phyloP scores from a whole-genome alignment of 2,329 filamentous ascomycete genomes.

The Plenodomus lindquistii region DNA sequence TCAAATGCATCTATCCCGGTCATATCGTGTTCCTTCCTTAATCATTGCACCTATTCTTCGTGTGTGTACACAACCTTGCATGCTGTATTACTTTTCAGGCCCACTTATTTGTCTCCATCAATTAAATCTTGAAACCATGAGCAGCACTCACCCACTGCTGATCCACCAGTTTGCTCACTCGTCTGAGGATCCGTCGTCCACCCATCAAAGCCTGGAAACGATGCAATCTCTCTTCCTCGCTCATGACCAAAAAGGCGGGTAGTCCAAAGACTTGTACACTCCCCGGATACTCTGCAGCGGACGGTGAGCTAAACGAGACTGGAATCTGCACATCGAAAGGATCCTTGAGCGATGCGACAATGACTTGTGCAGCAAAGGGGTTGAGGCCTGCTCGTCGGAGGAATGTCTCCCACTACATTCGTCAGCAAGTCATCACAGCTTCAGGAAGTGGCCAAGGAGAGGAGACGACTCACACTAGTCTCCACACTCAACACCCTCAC shows the following conservation, averaged over 20 bases:
- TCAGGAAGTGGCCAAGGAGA: no score
- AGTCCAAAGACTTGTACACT: constrained; percentile 47
- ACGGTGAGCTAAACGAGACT: constrained; percentile 4
- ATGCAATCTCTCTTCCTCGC: constrained; percentile 51
- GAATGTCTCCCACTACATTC: constrained; percentile 64
- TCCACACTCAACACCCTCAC: constrained; percentile 58
- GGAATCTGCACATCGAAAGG: constrained; percentile 14
- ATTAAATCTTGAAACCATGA: constrained; percentile 33
- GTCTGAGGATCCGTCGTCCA: constrained; percentile 56
- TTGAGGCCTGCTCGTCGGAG: constrained; percentile 70
- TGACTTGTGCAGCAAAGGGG: constrained; percentile 69
- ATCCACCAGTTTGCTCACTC: constrained; percentile 59
- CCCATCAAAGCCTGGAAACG: constrained; percentile 60
- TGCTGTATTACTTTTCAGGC: no score
- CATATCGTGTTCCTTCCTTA: no score
- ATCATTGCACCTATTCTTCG: no score
- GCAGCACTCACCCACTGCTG: constrained; percentile 51
- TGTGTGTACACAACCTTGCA: no score
- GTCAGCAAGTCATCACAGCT: constrained; percentile 3
- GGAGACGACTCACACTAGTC: constrained; percentile 48
- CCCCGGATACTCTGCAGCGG: neutral
- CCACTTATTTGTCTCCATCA: no score
- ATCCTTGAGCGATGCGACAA: constrained; percentile 52
- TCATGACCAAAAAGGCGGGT: constrained; percentile 62
- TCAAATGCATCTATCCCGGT: no score